These are phyloP conservation scores for Thalassiosira exigua DNA, from an alignment of 352 stramenopile species.

Conservation along the genomic window DNA sequence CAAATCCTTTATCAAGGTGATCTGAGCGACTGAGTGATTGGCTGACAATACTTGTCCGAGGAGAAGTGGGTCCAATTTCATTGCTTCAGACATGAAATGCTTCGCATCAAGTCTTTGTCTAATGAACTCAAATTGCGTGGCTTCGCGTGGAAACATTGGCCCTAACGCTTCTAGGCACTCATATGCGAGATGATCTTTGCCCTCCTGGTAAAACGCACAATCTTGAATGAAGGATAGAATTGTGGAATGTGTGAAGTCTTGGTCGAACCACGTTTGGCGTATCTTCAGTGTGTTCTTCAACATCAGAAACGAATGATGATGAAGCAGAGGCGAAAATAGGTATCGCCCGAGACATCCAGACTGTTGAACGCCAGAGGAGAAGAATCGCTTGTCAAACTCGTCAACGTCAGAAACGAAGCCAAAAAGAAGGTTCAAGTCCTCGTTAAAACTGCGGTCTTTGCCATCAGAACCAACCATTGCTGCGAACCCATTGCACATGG, in stretches of 20 bases:
- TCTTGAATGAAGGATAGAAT: conserved; percentile 59
- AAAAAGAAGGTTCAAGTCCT: conserved; percentile 43
- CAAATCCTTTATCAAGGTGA: conserved; percentile 63
- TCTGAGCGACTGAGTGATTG: conserved; percentile 24
- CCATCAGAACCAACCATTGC: conserved; percentile 4
- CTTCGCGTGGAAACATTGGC: conserved; percentile 57
- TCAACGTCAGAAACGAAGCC: conserved; percentile 73
- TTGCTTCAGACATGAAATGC: conserved; percentile 59
- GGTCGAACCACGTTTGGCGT: conserved; percentile 43
- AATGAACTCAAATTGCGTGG: conserved; percentile 47
- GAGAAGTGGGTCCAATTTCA: conserved; percentile 40
- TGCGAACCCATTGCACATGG: conserved; percentile 44
- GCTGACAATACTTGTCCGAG: conserved; percentile 25
- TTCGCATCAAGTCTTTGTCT: conserved; percentile 63
- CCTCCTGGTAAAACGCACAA: too few species aligned
- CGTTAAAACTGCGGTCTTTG: background rate
- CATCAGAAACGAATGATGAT: conserved; percentile 47
- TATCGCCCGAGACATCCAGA: conserved; percentile 38
- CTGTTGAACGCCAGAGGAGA: conserved; percentile 36
- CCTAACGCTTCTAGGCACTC: conserved; percentile 60
- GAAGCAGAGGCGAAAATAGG: conserved; percentile 56
- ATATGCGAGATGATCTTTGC: conserved; percentile 15
- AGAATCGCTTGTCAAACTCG: conserved; percentile 58
- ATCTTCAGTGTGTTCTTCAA: conserved; percentile 50
- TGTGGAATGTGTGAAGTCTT: conserved; percentile 22